Conservation (phyloP, 1,284 basidiomycete species). For the Golubevia pallescens region DNA sequence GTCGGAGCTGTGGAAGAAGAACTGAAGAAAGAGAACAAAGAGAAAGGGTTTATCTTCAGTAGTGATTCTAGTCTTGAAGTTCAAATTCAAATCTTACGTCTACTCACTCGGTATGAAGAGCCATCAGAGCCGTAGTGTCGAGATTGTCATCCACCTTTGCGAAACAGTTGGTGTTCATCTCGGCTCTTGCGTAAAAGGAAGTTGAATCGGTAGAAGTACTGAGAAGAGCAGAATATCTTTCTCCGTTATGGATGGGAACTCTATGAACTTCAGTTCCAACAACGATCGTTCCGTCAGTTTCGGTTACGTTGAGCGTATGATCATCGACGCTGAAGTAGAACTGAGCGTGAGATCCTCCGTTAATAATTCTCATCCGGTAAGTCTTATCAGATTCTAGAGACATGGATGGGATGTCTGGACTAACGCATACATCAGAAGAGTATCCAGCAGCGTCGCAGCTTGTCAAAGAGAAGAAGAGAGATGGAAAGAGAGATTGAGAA, state of each 20-base stretch:
- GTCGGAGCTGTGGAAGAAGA: background rate
- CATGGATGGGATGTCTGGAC: constrained; percentile 8
- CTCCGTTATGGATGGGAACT: constrained; percentile 30
- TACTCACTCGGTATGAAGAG: background rate
- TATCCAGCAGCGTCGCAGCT: background rate
- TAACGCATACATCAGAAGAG: background rate
- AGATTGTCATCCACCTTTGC: constrained; percentile 5
- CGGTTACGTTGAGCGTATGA: constrained; percentile 24
- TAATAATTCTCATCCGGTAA: constrained; percentile 50
- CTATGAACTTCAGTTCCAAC: constrained; percentile 15
- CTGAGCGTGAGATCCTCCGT: constrained; percentile 31
- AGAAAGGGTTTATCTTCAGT: too few relatives aligned
- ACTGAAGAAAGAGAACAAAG: too few relatives aligned
- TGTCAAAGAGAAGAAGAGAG: background rate
- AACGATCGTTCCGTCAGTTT: constrained; percentile 12
- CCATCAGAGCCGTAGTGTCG: constrained; percentile 13
- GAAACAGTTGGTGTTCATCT: background rate
- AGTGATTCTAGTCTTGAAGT: too few relatives aligned
- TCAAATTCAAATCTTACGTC: too few relatives aligned
- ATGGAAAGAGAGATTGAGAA: background rate
- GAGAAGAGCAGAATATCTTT: constrained; percentile 38
- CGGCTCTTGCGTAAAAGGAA: constrained; percentile 5
- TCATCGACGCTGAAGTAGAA: constrained; percentile 34
- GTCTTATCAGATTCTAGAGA: constrained; percentile 23
- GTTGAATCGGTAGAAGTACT: constrained; percentile 16